phyloP scores from a whole-genome alignment of 2,329 filamentous ascomycete species.

The Pleurostoma richardsiae region DNA sequence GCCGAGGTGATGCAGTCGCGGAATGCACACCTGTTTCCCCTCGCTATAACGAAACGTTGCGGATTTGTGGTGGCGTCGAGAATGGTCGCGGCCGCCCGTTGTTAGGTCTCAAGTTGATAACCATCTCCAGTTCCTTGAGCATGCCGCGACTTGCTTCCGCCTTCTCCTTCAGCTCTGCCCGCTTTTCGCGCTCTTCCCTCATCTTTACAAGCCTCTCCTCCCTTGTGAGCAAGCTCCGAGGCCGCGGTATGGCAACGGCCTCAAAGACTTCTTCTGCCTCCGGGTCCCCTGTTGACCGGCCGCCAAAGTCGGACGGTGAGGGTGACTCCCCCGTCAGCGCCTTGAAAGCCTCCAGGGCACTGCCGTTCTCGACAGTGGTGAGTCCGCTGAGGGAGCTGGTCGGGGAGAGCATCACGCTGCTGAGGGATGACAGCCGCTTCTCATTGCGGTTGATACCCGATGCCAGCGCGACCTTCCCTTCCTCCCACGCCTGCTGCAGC shows the following conservation, averaged over 20 bases:
- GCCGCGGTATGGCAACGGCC: constrained; percentile 73
- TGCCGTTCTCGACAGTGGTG: constrained; percentile 53
- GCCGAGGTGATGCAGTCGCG: too few species aligned
- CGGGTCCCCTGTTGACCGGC: constrained; percentile 46
- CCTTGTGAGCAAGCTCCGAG: constrained; percentile 67
- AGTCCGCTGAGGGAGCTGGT: constrained; percentile 62
- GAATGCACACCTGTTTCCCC: constrained; percentile 3
- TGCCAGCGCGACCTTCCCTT: constrained; percentile 77
- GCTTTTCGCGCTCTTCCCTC: constrained; percentile 76
- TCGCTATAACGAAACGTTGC: constrained; percentile 38
- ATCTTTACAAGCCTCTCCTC: constrained; percentile 87
- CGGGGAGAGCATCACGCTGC: constrained; percentile 49
- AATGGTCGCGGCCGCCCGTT: constrained; percentile 28
- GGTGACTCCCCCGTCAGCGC: constrained; percentile 69
- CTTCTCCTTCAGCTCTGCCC: constrained; percentile 67
- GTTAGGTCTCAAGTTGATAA: constrained; percentile 59
- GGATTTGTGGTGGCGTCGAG: constrained; percentile 25
- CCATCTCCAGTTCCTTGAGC: constrained; percentile 86
- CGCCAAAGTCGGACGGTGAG: constrained; percentile 42
- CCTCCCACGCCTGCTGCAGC: constrained; percentile 80
- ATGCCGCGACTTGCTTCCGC: constrained; percentile 81
- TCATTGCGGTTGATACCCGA: constrained; percentile 79
- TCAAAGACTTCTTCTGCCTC: constrained; percentile 84
- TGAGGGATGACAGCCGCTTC: constrained; percentile 60
- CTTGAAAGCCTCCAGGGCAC: constrained; percentile 59